Base-by-base conservation (phyloP, 371 early-diverging fungal genomes). In the Apophysomyces ossiformis region DNA sequence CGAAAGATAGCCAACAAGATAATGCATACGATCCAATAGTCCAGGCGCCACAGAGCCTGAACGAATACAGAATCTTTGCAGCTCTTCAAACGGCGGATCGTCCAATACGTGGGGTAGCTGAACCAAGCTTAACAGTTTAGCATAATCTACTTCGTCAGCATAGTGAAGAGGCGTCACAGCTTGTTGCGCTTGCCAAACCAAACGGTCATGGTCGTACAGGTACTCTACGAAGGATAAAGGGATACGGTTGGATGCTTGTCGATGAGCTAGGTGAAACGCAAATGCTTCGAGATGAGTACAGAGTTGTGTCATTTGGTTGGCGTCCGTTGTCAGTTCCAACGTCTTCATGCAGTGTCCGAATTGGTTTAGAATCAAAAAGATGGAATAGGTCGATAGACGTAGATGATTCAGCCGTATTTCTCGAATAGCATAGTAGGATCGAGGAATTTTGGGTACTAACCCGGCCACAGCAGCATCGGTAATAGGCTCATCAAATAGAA, bases 271-370 rank as follows among this genome's bases (percentile, higher is more conserved):
- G 39, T 63, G 50, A 21, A 56, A 63, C 4, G 63, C 50, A 16
- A 63, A 63, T 5, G 63, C 63, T 43, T 63, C 63, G 15, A 63
- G 54, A 38, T 63, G 56, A 21, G 37, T 57, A 37, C 63, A 63
- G 26, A 63, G 56, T 38, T 63, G 38, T 11, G 63, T 56, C 13
- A 63, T 38, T 21, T 63, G 63, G 8, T n/a, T 21, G 16, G 35
- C 21, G 21, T 21, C 21, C 21, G 54, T 21, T 50, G 54, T 50
- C 7, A 50, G 5, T 21, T 50, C 54, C 0, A 50, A 8, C 0
- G 16, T 50, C 54, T 50, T 50, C 4, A 50, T 26, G 26, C 54
- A 50, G 21, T 50, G 54, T 11, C 54, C 54, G 21, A 50, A 50
- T 32, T 50, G 54, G 6, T 50, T 50, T 11, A 50, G 21, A 21